Conservation (phyloP, 768 basidiomycete species). For the Ramaria sp. region DNA sequence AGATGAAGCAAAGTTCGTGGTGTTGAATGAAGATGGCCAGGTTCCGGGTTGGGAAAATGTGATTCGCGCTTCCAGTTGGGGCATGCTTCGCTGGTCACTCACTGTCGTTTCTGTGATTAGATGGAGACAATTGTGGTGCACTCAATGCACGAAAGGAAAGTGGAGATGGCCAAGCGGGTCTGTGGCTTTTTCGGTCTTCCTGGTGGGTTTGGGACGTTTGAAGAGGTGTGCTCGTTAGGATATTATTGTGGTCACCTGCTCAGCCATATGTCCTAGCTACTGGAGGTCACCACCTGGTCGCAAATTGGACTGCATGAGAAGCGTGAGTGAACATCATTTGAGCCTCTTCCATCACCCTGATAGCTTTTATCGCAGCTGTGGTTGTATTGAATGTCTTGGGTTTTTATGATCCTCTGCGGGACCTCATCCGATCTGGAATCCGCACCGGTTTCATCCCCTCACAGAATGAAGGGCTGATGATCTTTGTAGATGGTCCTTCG, state of each 20-base stretch:
- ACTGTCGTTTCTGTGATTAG: background rate
- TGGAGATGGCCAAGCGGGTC: slow-evolving; percentile 77
- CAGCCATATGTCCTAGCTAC: slow-evolving; percentile 35
- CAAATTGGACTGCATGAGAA: slow-evolving; percentile 82
- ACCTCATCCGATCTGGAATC: slow-evolving; percentile 58
- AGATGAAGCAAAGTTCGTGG: background rate
- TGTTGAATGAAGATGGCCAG: slow-evolving; percentile 8
- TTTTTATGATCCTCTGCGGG: slow-evolving; percentile 77
- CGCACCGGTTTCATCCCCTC: slow-evolving; percentile 66
- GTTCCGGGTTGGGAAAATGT: slow-evolving; percentile 13
- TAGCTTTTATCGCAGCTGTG: slow-evolving; percentile 42
- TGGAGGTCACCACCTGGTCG: slow-evolving; percentile 93
- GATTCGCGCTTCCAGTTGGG: slow-evolving; percentile 7
- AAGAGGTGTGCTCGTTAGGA: slow-evolving; percentile 49
- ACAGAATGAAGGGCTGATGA: slow-evolving; percentile 47
- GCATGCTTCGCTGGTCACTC: background rate
- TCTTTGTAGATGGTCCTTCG: slow-evolving; percentile 67
- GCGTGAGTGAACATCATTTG: slow-evolving; percentile 36
- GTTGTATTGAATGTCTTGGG: slow-evolving; percentile 76
- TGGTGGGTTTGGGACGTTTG: slow-evolving; percentile 91
- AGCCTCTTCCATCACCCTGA: background rate
- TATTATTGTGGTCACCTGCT: too few species aligned
- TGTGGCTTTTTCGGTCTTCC: slow-evolving; percentile 83
- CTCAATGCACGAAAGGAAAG: slow-evolving; percentile 85
- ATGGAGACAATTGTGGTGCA: slow-evolving; percentile 42